Evolutionary conservation across 306 rosid species (phyloP).

Genomic region (Lathyrus oleraceus): DNA sequence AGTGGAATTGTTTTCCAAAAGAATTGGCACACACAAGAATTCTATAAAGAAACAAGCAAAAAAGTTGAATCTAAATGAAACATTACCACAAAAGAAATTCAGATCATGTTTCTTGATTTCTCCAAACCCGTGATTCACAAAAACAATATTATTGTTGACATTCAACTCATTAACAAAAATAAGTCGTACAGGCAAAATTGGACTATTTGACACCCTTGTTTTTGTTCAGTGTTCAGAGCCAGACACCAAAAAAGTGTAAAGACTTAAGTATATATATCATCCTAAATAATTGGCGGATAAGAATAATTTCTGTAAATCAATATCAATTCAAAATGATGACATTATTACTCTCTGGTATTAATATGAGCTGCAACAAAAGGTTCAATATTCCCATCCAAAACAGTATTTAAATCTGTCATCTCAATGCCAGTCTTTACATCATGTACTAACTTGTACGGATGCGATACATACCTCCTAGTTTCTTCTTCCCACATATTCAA

Average conservation of each 20-base stretch:
- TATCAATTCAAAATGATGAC: not conserved
- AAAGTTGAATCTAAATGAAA: too few relatives aligned
- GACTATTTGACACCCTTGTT: not conserved
- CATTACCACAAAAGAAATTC: too few relatives aligned
- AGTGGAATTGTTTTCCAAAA: too few relatives aligned
- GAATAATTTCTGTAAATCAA: not conserved
- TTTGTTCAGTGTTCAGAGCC: not conserved
- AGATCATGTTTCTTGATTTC: too few relatives aligned
- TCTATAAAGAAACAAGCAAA: too few relatives aligned
- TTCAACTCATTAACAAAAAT: slow-evolving; percentile 24
- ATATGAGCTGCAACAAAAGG: slow-evolving; percentile 71
- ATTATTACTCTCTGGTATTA: slow-evolving; percentile 47
- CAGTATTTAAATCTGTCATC: slow-evolving; percentile 53
- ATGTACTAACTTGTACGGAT: slow-evolving; percentile 58
- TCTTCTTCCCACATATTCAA: slow-evolving; percentile 49
- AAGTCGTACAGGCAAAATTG: slow-evolving; percentile 8
- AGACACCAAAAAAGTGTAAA: not conserved
- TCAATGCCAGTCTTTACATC: slow-evolving; percentile 73
- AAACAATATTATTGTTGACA: not conserved
- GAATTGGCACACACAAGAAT: too few relatives aligned
- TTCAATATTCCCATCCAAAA: slow-evolving; percentile 78
- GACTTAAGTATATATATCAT: too few relatives aligned
- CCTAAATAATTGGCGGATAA: slow-evolving; percentile 2
- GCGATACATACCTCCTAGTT: slow-evolving; percentile 55
- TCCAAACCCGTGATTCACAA: too few relatives aligned